phyloP scores from a whole-genome alignment of 73 alveolate genomes.

The Tetrahymena elliotti region DNA sequence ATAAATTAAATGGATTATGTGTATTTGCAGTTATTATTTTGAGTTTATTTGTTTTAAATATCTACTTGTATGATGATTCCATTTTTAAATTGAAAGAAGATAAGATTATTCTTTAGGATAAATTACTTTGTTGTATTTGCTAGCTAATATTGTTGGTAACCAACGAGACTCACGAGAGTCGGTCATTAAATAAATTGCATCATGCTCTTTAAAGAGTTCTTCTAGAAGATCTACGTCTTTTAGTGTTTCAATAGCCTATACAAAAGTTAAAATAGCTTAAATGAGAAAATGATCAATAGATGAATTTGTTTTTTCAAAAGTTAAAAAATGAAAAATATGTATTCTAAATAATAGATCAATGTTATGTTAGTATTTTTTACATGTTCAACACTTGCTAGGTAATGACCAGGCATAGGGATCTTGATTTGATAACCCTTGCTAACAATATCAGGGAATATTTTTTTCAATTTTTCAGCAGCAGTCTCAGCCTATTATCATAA shows the following conservation, averaged over 20 bases:
- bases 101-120: no score
- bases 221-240: slow-evolving; percentile 60
- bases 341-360: background rate
- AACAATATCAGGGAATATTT: slow-evolving; percentile 85
- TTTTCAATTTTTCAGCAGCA: slow-evolving; percentile 88
- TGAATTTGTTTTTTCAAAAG: slow-evolving; percentile 17
- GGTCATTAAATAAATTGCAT: slow-evolving; percentile 84
- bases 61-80: no score
- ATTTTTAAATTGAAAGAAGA: no score
- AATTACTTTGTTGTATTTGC: slow-evolving; percentile 62
- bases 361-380: background rate
- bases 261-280: background rate
- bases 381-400: slow-evolving; percentile 58
- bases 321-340: background rate
- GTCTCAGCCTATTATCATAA: slow-evolving; percentile 62
- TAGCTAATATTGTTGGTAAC: slow-evolving; percentile 93
- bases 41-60: no score
- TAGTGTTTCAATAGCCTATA: slow-evolving; percentile 37
- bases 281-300: background rate
- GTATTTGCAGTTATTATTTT: background rate
- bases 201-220: slow-evolving; percentile 75
- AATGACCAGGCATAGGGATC: slow-evolving; percentile 98
- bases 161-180: slow-evolving; percentile 97
- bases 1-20: no score
- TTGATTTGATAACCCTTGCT: slow-evolving; percentile 68